Percentiles rank a stretch among this genome's conserved stretches.
These are phyloP conservation scores for Trichoderma sp. DNA, from an alignment of 2,329 filamentous ascomycete species.

Conservation along the genomic window DNA sequence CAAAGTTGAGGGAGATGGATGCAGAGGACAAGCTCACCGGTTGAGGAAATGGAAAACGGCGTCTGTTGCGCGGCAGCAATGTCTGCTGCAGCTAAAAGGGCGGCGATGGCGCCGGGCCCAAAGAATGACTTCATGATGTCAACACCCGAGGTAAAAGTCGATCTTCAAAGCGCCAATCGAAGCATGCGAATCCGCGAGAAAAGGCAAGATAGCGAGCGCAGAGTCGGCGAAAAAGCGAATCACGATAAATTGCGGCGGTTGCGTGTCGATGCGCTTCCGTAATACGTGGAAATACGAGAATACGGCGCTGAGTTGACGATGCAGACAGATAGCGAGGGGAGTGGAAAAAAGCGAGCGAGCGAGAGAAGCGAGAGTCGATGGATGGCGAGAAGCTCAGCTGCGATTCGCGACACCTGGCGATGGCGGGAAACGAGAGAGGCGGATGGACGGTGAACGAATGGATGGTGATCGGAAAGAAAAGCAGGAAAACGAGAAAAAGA, in stretches of 20 bases:
- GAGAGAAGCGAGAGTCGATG: constrained; percentile 17
- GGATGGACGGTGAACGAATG: neutral
- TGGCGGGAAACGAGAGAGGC: neutral
- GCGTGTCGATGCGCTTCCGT: neutral
- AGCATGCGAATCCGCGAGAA: neutral
- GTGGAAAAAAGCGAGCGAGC: neutral
- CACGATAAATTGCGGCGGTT: neutral
- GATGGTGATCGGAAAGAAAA: neutral
- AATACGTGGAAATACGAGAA: neutral
- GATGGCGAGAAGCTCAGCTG: constrained; percentile 13
- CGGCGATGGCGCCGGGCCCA: constrained; percentile 18
- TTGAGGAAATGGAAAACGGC: constrained; percentile 13
- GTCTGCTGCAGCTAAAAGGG: constrained; percentile 17
- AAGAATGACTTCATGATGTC: constrained; percentile 14
- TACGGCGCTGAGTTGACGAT: neutral
- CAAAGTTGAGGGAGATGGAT: neutral
- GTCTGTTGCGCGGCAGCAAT: constrained; percentile 15
- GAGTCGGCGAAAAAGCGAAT: neutral
- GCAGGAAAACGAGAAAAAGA: neutral
- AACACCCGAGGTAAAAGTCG: neutral
- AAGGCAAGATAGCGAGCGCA: neutral
- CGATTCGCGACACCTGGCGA: neutral
- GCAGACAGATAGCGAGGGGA: neutral
- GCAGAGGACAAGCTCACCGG: neutral
- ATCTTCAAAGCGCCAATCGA: neutral